These are phyloP conservation scores for Tolypocladium ovalisporum DNA, from an alignment of 2,329 filamentous ascomycete species.

Conservation along the genomic window DNA sequence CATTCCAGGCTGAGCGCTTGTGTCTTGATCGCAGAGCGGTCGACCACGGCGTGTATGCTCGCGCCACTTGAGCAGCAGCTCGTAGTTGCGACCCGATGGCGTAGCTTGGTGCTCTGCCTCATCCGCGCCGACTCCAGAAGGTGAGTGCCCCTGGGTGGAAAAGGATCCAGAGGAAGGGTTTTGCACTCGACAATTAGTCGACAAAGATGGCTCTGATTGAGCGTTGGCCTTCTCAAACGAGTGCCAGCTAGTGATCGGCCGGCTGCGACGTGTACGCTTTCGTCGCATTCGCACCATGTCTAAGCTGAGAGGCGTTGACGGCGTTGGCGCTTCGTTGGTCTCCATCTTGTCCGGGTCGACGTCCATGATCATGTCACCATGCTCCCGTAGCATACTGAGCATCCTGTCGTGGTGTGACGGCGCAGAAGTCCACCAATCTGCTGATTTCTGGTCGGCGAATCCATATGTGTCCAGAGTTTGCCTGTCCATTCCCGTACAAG, in stretches of 20 bases:
- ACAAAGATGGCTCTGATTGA: no score
- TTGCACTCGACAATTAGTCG: background rate
- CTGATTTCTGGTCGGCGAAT: background rate
- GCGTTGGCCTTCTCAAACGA: background rate
- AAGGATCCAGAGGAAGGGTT: no score
- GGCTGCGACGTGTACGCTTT: background rate
- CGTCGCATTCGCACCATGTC: slow-evolving; percentile 1
- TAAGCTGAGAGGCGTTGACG: background rate
- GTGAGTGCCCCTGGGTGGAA: background rate
- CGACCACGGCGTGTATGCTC: background rate
- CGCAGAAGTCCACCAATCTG: background rate
- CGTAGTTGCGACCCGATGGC: background rate
- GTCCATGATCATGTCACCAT: background rate
- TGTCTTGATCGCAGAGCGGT: background rate
- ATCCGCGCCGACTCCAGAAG: background rate
- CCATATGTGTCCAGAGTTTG: background rate
- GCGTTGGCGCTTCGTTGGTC: background rate
- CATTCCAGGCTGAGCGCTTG: background rate
- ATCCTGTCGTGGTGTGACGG: background rate
- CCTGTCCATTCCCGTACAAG: background rate
- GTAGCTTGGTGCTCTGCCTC: background rate
- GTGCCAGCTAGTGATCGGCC: background rate
- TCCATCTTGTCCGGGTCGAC: background rate
- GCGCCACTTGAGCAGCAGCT: background rate
- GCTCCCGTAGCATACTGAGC: background rate